These are phyloP conservation scores for Septoria petroselini DNA, from an alignment of 2,329 filamentous ascomycete genomes.

Conservation along the genomic window DNA sequence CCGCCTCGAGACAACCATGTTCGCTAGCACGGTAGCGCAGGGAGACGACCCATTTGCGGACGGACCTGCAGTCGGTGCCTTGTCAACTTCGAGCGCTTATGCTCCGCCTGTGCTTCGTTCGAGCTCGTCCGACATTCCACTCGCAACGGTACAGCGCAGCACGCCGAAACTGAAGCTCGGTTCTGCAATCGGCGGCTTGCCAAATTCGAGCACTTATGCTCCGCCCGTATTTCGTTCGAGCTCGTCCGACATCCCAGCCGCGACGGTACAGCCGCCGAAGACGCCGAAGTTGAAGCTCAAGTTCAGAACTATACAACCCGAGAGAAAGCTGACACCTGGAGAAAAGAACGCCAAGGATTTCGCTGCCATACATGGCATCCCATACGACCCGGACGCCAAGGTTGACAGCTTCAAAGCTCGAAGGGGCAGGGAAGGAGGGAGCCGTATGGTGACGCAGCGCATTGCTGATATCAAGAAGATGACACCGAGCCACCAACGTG, in stretches of 20 bases:
- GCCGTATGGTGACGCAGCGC: conserved; percentile 7
- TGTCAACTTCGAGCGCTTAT: background rate
- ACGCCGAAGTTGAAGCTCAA: conserved; percentile 12
- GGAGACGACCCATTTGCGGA: conserved; percentile 7
- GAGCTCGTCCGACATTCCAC: conserved; percentile 10
- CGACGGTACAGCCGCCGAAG: background rate
- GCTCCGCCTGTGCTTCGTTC: background rate
- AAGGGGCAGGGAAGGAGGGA: background rate
- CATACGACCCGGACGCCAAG: background rate
- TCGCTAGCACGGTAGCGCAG: background rate
- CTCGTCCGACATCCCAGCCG: conserved; percentile 10
- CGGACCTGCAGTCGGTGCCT: background rate
- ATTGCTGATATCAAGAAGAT: conserved; percentile 7
- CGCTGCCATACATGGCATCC: conserved; percentile 9
- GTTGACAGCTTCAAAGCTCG: conserved; percentile 4
- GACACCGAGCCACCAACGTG: conserved; percentile 5
- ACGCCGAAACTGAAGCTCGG: conserved; percentile 4
- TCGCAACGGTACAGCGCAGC: background rate
- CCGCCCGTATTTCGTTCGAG: background rate
- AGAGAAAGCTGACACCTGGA: background rate
- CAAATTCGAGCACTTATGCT: background rate
- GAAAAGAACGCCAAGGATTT: conserved; percentile 9
- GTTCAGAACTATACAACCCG: background rate
- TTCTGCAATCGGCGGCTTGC: no score
- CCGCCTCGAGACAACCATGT: no score